Evolutionary conservation across 129 eudicot genomes (phyloP).

Genomic region (Pittosporum tobira): DNA sequence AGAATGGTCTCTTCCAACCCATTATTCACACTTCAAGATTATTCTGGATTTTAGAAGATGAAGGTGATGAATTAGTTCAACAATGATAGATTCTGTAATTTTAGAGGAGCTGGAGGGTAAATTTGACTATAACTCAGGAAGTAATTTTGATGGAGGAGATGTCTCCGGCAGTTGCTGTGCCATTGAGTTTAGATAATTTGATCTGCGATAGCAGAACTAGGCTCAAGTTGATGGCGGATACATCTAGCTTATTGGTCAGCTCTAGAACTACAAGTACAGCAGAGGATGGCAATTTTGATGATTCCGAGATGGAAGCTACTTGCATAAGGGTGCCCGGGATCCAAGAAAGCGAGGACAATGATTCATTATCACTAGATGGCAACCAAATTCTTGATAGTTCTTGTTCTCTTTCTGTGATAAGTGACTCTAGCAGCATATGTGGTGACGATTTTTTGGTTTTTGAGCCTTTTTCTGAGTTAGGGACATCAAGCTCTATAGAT

Average conservation of each 20-base stretch:
- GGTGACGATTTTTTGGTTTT: constrained; percentile 54
- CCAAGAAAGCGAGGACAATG: constrained; percentile 58
- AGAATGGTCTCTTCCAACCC: constrained; percentile 14
- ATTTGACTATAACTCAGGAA: constrained; percentile 31
- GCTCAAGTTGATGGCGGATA: constrained; percentile 39
- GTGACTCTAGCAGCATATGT: constrained; percentile 73
- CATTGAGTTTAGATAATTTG: constrained; percentile 52
- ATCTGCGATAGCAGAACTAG: constrained; percentile 23
- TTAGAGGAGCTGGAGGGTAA: constrained; percentile 33
- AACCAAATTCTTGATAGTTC: constrained; percentile 48
- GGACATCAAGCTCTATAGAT: constrained; percentile 27
- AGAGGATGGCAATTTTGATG: constrained; percentile 15
- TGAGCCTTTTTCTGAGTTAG: constrained; percentile 35
- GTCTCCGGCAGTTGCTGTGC: constrained; percentile 42
- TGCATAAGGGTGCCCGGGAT: constrained; percentile 13
- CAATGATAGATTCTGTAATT: constrained; percentile 57
- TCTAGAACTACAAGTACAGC: constrained; percentile 22
- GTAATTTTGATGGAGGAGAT: constrained; percentile 65
- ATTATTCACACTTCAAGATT: constrained; percentile 14
- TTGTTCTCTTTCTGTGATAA: constrained; percentile 50
- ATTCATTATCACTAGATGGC: constrained; percentile 49
- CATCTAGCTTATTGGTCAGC: constrained; percentile 20
- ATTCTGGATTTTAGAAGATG: constrained; percentile 18
- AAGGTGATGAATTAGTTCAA: constrained; percentile 50
- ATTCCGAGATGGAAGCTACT: constrained; percentile 25